These are phyloP conservation scores for Fusarium stilboides DNA, from an alignment of 2,329 filamentous ascomycete genomes.

Conservation along the genomic window DNA sequence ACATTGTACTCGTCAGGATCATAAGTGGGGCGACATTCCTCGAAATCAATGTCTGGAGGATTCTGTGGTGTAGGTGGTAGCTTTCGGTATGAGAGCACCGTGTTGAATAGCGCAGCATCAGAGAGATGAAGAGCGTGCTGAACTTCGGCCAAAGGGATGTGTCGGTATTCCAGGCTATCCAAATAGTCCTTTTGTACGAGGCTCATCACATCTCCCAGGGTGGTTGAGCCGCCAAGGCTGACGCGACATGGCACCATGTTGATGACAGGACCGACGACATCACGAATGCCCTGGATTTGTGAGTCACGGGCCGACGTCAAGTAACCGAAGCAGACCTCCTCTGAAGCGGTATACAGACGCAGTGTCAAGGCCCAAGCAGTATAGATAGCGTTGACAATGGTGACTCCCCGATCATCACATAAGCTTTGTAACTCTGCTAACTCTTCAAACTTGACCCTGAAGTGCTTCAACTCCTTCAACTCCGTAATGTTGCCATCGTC, in stretches of 20 bases:
- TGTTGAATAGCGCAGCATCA: constrained; percentile 44
- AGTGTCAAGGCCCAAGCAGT: constrained; percentile 43
- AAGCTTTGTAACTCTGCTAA: constrained; percentile 19
- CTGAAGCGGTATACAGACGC: constrained; percentile 58
- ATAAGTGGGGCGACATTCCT: constrained; percentile 45
- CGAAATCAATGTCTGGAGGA: constrained; percentile 36
- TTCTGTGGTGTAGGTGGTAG: constrained; percentile 22
- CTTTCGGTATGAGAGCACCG: constrained; percentile 46
- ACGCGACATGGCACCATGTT: constrained; percentile 71
- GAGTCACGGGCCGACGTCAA: constrained; percentile 67
- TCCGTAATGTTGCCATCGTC: constrained; percentile 26
- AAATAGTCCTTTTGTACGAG: constrained; percentile 34
- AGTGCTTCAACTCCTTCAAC: constrained; percentile 32
- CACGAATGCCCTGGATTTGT: constrained; percentile 62
- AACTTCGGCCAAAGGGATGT: constrained; percentile 34
- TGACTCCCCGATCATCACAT: constrained; percentile 28
- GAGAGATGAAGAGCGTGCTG: constrained; percentile 45
- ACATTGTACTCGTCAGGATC: constrained; percentile 46
- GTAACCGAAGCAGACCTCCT: constrained; percentile 68
- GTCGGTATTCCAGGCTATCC: constrained; percentile 33
- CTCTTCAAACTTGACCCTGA: constrained; percentile 40
- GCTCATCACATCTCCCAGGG: constrained; percentile 5
- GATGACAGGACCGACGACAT: constrained; percentile 67
- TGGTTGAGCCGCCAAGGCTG: constrained; percentile 44
- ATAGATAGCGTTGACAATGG: constrained; percentile 42